Evolutionary conservation across 495 filamentous ascomycete genomes (phyloP).

Genomic region (Tuber indicum): DNA sequence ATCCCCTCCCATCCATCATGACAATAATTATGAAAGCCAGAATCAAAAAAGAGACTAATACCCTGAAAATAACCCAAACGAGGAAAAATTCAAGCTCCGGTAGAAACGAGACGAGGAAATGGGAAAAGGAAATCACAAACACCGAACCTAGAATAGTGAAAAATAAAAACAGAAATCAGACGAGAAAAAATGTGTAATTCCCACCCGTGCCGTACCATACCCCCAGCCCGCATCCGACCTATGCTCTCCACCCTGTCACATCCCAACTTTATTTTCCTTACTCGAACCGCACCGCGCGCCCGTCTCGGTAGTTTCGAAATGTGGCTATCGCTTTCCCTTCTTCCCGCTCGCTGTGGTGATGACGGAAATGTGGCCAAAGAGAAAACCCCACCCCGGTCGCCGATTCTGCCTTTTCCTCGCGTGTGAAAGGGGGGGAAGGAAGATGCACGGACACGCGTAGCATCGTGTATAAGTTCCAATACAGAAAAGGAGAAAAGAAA

Average conservation of each 20-base stretch:
- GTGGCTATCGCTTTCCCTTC: not conserved
- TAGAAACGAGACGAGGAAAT: conserved; percentile 14
- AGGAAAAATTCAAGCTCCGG: not conserved
- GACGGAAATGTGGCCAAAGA: not conserved
- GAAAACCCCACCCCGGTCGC: not conserved
- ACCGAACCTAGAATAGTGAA: conserved; percentile 8
- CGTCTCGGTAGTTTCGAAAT: not conserved
- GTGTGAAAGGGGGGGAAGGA: not conserved
- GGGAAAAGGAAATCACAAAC: conserved; percentile 6
- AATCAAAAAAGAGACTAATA: not conserved
- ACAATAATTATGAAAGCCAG: not conserved
- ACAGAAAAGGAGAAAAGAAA: not conserved
- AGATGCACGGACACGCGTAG: not conserved
- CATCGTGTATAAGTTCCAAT: not conserved
- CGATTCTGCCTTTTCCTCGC: not conserved
- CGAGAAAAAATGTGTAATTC: not conserved
- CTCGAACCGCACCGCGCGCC: not conserved
- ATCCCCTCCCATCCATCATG: conserved; percentile 3
- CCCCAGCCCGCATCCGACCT: not conserved
- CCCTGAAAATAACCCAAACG: conserved; percentile 18
- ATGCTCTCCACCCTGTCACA: not conserved
- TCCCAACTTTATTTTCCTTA: conserved; percentile 3
- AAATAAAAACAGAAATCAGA: not conserved
- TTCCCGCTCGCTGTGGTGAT: not conserved
- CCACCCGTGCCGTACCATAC: not conserved